phyloP scores from a whole-genome alignment of 1,284 basidiomycete genomes.

The Paramarasmius palmivorus region DNA sequence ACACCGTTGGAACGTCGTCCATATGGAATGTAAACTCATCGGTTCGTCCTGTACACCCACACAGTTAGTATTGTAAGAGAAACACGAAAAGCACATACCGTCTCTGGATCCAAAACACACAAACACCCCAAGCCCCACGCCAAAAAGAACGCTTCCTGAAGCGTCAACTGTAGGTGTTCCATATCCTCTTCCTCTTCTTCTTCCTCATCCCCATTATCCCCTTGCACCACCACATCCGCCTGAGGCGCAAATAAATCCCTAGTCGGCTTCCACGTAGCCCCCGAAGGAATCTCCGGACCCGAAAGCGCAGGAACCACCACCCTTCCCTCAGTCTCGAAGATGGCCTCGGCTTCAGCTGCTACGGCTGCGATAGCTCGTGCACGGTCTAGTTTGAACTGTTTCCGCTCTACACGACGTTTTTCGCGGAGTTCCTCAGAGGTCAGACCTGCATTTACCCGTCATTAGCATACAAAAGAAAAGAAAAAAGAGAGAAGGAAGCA shows the following conservation, averaged over 20 bases:
- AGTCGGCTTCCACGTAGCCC: conserved; percentile 71
- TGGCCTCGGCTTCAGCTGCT: conserved; percentile 71
- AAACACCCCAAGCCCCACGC: conserved; percentile 84
- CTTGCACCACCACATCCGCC: conserved; percentile 33
- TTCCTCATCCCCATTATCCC: conserved; percentile 33
- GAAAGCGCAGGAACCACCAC: conserved; percentile 54
- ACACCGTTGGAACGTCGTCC: conserved; percentile 57
- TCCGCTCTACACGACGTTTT: conserved; percentile 80
- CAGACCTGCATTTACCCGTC: conserved; percentile 42
- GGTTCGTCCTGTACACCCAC: conserved; percentile 41
- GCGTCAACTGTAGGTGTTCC: conserved; percentile 91
- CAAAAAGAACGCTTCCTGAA: conserved; percentile 93
- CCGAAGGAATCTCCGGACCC: conserved; percentile 67
- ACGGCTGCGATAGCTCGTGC: conserved; percentile 76
- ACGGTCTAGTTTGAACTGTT: conserved; percentile 90
- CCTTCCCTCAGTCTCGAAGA: conserved; percentile 69
- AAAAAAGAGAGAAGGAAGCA: not conserved
- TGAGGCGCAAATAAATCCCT: conserved; percentile 13
- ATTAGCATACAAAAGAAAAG: conserved; percentile 4
- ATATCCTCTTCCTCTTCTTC: conserved; percentile 64
- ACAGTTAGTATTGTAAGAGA: not conserved
- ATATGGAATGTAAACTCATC: conserved; percentile 57
- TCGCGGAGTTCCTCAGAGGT: conserved; percentile 90
- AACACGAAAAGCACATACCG: conserved; percentile 38
- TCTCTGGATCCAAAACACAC: conserved; percentile 64